phyloP scores from a whole-genome alignment of 2,329 filamentous ascomycete species.

The Endoconidiophora polonica region DNA sequence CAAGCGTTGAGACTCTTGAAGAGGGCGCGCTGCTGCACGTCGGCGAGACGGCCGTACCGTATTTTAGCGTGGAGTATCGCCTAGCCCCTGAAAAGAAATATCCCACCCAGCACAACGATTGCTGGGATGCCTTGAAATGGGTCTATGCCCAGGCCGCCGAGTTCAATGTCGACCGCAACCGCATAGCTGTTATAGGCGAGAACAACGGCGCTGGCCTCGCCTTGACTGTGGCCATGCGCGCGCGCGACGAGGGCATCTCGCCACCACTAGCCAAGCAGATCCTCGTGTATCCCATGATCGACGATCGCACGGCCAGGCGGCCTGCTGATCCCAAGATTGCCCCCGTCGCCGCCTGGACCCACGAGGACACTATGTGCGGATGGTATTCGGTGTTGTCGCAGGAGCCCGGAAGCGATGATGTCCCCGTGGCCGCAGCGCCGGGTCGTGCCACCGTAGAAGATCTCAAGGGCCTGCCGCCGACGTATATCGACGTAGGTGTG shows the following conservation, averaged over 20 bases:
- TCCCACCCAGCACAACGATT: slow-evolving; percentile 22
- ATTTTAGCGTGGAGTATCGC: slow-evolving; percentile 25
- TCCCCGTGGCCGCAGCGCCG: slow-evolving; percentile 16
- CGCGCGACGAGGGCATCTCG: slow-evolving; percentile 16
- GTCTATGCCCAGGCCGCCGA: slow-evolving; percentile 15
- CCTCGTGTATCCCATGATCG: slow-evolving; percentile 22
- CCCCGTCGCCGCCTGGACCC: slow-evolving; percentile 12
- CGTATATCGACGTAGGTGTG: slow-evolving; percentile 24
- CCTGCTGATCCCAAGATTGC: slow-evolving; percentile 8
- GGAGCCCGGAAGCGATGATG: slow-evolving; percentile 12
- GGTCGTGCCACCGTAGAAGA: slow-evolving; percentile 14
- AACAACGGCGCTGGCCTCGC: slow-evolving; percentile 15
- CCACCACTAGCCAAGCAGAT: slow-evolving; percentile 19
- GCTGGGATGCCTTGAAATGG: slow-evolving; percentile 19
- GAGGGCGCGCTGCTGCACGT: slow-evolving; percentile 20
- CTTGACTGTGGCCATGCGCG: slow-evolving; percentile 23
- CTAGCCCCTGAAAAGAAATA: slow-evolving; percentile 26
- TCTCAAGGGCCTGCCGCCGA: slow-evolving; percentile 20
- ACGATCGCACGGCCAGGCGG: slow-evolving; percentile 17
- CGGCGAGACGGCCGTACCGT: slow-evolving; percentile 23
- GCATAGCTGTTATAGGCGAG: slow-evolving; percentile 15
- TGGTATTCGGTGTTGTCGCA: slow-evolving; percentile 16
- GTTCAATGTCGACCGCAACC: slow-evolving; percentile 15
- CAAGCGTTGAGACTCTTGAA: slow-evolving; percentile 21
- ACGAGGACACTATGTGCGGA: slow-evolving; percentile 14